Evolutionary conservation across 306 rosid species (phyloP).

Genomic region (Vicia villosa): DNA sequence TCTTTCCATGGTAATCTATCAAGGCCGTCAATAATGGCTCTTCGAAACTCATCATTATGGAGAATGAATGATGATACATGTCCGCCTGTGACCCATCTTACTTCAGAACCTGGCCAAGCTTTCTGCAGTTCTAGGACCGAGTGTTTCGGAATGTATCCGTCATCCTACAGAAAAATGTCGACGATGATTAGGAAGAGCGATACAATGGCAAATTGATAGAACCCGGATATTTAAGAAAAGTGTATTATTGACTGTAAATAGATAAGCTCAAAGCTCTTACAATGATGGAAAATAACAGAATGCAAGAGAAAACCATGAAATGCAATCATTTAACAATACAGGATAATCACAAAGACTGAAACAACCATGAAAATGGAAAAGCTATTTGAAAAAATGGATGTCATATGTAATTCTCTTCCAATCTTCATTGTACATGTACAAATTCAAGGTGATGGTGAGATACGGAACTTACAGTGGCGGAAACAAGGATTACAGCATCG

Average conservation of each 20-base stretch:
- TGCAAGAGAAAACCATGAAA: no score
- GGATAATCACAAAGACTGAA: not conserved
- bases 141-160: constrained; percentile 89
- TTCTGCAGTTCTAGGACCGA: constrained; percentile 84
- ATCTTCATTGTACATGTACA: not conserved
- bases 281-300: no score
- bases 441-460: constrained; percentile 32
- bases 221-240: no score
- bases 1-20: constrained; percentile 82
- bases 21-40: constrained; percentile 81
- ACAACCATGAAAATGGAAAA: constrained; percentile 22
- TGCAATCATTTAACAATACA: constrained; percentile 18
- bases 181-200: constrained; percentile 14
- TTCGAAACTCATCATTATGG: constrained; percentile 77
- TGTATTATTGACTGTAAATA: no score
- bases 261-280: no score
- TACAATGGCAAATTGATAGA: not conserved
- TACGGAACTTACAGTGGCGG: constrained; percentile 84
- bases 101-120: constrained; percentile 98
- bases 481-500: constrained; percentile 82
- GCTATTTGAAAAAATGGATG: constrained; percentile 3
- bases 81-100: constrained; percentile 98
- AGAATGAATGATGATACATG: constrained; percentile 95
- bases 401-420: not conserved
- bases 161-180: constrained; percentile 61